Evolutionary conservation across 768 basidiomycete genomes (phyloP).

Genomic region (Fibroporia radiculosa): DNA sequence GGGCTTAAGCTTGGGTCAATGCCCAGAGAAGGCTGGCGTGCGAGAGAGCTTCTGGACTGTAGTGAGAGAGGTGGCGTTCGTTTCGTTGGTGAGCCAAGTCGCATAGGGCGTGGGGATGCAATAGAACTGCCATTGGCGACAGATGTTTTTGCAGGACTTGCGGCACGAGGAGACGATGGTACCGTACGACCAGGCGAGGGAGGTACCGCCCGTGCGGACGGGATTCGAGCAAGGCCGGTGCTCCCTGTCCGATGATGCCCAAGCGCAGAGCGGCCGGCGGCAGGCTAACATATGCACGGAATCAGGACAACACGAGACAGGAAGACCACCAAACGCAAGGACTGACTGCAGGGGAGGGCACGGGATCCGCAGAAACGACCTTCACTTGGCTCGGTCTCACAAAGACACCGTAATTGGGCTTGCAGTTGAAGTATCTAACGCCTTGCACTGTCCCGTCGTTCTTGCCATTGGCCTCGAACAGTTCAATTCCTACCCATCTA

Average conservation of each 20-base stretch:
- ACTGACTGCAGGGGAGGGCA: constrained; percentile 10
- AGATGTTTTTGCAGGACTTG: constrained; percentile 52
- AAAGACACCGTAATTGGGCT: constrained; percentile 76
- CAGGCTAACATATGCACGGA: constrained; percentile 4
- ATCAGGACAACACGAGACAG: neutral
- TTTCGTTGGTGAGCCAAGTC: constrained; percentile 47
- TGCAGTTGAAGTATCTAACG: constrained; percentile 75
- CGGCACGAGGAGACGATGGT: constrained; percentile 47
- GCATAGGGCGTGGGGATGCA: constrained; percentile 24
- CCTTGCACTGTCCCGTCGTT: constrained; percentile 90
- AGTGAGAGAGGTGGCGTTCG: constrained; percentile 38
- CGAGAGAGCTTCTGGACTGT: constrained; percentile 43
- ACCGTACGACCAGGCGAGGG: constrained; percentile 11
- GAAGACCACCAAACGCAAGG: neutral
- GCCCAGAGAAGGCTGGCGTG: constrained; percentile 34
- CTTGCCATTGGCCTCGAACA: constrained; percentile 81
- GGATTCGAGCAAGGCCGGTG: constrained; percentile 19
- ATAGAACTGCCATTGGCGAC: constrained; percentile 16
- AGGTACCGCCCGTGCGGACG: constrained; percentile 19
- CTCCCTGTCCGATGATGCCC: constrained; percentile 63
- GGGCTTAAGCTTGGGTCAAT: constrained; percentile 26
- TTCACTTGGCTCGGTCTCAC: constrained; percentile 82
- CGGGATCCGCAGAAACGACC: constrained; percentile 26
- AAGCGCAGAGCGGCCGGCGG: constrained; percentile 23
- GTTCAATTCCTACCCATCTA: constrained; percentile 93